phyloP scores from a whole-genome alignment of 305 asterid species.

The Rubia peregrina region DNA sequence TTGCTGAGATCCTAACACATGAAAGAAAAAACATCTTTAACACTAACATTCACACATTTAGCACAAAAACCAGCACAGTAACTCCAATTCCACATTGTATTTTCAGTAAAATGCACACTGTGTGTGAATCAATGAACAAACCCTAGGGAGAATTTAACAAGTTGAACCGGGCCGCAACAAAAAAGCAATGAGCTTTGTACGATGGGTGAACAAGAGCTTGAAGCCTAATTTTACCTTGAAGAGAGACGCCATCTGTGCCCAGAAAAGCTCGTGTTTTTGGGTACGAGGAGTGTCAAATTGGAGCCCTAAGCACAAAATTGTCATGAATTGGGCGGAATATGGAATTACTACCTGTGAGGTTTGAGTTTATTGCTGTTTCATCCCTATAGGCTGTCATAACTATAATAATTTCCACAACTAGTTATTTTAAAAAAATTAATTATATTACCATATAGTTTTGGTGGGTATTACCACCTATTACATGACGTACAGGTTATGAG shows the following conservation, averaged over 20 bases:
- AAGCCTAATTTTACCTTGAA: slow-evolving; percentile 2
- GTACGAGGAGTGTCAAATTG: neutral
- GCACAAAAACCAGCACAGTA: neutral
- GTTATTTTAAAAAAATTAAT: too few relatives aligned
- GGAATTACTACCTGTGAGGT: neutral
- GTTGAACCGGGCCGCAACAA: neutral
- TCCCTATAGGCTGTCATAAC: neutral
- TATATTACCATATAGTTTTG: too few relatives aligned
- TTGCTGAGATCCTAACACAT: slow-evolving; percentile 65
- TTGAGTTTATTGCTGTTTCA: neutral
- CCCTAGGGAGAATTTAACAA: too few relatives aligned
- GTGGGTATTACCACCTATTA: too few relatives aligned
- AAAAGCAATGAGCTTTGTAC: neutral
- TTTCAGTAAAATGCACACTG: neutral
- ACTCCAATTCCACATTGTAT: neutral
- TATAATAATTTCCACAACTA: neutral
- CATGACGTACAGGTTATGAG: too few relatives aligned
- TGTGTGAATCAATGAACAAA: neutral
- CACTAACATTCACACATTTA: neutral
- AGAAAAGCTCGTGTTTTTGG: neutral
- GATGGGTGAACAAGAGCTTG: neutral
- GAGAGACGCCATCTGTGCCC: slow-evolving; percentile 9
- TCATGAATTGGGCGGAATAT: neutral
- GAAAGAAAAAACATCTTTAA: neutral
- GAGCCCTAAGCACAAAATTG: neutral